Percentiles rank a stretch among this genome's conserved stretches.
phyloP scores from a whole-genome alignment of 169 alveolate genomes.

The Cryptosporidium viatorum region DNA sequence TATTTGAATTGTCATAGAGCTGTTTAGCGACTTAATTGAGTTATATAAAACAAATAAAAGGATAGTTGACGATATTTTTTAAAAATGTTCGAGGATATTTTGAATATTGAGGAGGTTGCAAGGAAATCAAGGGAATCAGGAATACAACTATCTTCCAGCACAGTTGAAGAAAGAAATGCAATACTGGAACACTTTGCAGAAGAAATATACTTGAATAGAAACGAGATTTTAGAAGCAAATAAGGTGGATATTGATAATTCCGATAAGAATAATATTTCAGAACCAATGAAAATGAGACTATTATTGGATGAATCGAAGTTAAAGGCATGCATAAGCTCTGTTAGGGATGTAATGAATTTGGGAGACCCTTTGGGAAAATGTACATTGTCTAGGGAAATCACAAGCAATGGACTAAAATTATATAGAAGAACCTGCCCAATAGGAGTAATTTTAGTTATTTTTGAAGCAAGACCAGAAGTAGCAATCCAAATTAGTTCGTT shows the following conservation, averaged over 20 bases:
- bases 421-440: constrained; percentile 80
- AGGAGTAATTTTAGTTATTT: constrained; percentile 80
- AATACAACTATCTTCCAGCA: constrained; percentile 31
- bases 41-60: not conserved
- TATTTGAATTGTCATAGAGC: not conserved
- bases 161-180: constrained; percentile 54
- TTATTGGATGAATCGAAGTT: constrained; percentile 35
- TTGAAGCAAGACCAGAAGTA: constrained; percentile 84
- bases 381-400: constrained; percentile 71
- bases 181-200: constrained; percentile 34
- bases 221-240: constrained; percentile 44
- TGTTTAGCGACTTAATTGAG: not conserved
- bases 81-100: not conserved
- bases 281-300: constrained; percentile 44
- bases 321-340: constrained; percentile 17
- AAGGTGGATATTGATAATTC: constrained; percentile 52
- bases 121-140: constrained; percentile 47
- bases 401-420: constrained; percentile 77
- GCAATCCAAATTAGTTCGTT: constrained; percentile 81
- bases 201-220: constrained; percentile 17
- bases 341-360: constrained; percentile 42
- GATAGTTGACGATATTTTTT: not conserved
- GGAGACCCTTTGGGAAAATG: constrained; percentile 74
- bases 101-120: not conserved
- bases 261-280: constrained; percentile 25